Evolutionary conservation across 116 monocot genomes (phyloP).

Genomic region (Zostera marina): DNA sequence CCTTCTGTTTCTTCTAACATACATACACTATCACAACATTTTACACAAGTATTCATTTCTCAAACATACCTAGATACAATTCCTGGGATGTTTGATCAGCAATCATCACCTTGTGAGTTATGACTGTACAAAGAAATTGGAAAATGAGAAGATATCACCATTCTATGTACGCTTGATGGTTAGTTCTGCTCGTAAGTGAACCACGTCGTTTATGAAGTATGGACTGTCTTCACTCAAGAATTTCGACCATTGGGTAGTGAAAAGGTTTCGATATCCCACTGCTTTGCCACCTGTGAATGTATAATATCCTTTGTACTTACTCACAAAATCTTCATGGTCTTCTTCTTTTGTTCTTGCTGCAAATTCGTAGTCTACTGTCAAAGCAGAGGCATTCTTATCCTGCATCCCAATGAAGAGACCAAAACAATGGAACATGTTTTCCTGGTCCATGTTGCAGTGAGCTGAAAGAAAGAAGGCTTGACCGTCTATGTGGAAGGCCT

Average conservation of each 20-base stretch:
- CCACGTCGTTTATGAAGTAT: conserved; percentile 58
- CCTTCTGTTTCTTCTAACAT: too few species aligned
- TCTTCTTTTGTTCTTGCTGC: conserved; percentile 47
- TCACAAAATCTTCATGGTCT: conserved; percentile 52
- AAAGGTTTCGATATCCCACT: conserved; percentile 70
- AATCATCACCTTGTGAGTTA: too few species aligned
- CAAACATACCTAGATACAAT: too few species aligned
- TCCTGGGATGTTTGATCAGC: too few species aligned
- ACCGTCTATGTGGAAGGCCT: conserved; percentile 74
- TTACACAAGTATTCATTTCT: too few species aligned
- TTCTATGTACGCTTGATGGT: conserved; percentile 26
- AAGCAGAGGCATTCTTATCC: conserved; percentile 56
- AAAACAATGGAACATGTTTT: conserved; percentile 73
- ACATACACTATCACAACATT: too few species aligned
- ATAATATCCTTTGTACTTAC: conserved; percentile 78
- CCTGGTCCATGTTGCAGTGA: conserved; percentile 82
- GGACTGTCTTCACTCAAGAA: conserved; percentile 80
- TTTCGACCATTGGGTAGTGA: conserved; percentile 61
- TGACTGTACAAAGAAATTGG: too few species aligned
- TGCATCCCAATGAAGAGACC: conserved; percentile 90
- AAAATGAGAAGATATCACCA: too few species aligned
- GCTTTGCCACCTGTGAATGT: conserved; percentile 89
- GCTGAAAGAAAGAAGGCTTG: conserved; percentile 90
- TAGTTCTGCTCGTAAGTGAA: conserved; percentile 73
- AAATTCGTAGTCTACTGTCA: conserved; percentile 84